phyloP scores from a whole-genome alignment of 2,329 filamentous ascomycete species.

The Pestalotiopsis fici region DNA sequence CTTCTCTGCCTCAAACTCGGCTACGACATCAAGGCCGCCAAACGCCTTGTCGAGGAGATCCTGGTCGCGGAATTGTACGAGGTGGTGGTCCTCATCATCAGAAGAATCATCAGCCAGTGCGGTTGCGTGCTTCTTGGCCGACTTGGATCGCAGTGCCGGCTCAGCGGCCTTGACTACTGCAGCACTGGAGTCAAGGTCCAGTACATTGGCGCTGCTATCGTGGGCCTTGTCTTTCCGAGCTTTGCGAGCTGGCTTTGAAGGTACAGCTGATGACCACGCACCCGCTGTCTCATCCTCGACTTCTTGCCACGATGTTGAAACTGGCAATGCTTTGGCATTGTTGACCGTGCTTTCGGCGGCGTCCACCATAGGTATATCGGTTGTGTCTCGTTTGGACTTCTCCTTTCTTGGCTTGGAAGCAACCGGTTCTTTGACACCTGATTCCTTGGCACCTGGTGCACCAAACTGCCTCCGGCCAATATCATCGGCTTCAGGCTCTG shows the following conservation, averaged over 20 bases:
- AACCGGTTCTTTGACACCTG: conserved; percentile 28
- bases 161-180: conserved; percentile 23
- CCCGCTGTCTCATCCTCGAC: conserved; percentile 20
- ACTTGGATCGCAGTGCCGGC: conserved; percentile 12
- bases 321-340: not conserved
- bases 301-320: not conserved
- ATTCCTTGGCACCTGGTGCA: conserved; percentile 35
- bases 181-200: conserved; percentile 29
- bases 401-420: conserved; percentile 23
- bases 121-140: conserved; percentile 25
- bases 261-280: conserved; percentile 28
- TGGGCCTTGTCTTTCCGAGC: conserved; percentile 24
- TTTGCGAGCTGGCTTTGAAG: conserved; percentile 23
- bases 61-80: conserved; percentile 60
- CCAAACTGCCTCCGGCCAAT: conserved; percentile 74
- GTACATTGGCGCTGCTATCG: conserved; percentile 20
- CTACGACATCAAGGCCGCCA: conserved; percentile 81
- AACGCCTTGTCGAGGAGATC: conserved; percentile 82
- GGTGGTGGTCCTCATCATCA: conserved; percentile 50
- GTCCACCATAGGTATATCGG: not conserved
- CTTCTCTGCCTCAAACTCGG: conserved; percentile 83
- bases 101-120: conserved; percentile 38
- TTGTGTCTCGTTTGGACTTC: conserved; percentile 12
- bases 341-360: conserved; percentile 19
- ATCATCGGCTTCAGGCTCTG: conserved; percentile 54